These are phyloP conservation scores for Coccomyxa sp. DNA, from an alignment of 139 green algal genomes.

Conservation along the genomic window DNA sequence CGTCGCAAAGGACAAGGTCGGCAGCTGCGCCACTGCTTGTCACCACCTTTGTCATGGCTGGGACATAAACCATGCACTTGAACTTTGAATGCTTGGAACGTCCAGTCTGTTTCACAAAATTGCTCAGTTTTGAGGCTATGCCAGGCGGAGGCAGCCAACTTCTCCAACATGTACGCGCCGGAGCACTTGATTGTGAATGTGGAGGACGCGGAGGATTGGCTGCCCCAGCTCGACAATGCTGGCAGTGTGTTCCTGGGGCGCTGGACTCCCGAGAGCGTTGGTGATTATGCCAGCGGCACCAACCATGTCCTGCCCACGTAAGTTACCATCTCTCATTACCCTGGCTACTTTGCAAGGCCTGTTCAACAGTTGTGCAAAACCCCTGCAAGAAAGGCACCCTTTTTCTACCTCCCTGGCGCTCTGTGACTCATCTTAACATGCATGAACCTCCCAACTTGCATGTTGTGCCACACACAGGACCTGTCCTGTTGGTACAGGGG, in stretches of 20 bases:
- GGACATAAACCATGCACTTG: too few relatives aligned
- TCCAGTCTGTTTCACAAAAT: too few relatives aligned
- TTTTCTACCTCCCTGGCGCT: too few relatives aligned
- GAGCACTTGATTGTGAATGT: constrained; percentile 98
- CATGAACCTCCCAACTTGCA: background rate
- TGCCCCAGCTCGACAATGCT: constrained; percentile 83
- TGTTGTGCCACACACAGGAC: background rate
- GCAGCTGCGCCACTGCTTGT: too few relatives aligned
- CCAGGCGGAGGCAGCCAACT: constrained; percentile 66
- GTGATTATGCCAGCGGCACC: constrained; percentile 96
- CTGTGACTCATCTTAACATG: too few relatives aligned
- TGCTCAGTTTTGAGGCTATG: background rate
- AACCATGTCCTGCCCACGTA: constrained; percentile 96
- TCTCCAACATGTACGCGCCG: constrained; percentile 93
- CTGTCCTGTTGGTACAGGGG: background rate
- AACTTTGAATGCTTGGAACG: too few relatives aligned
- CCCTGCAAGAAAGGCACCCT: background rate
- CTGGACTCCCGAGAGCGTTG: constrained; percentile 93
- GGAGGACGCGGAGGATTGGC: constrained; percentile 80
- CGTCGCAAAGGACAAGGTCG: constrained; percentile 29
- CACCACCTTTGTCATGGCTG: too few relatives aligned
- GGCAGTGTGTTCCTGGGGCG: constrained; percentile 91
- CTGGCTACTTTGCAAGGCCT: too few relatives aligned
- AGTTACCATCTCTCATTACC: background rate
- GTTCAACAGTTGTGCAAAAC: background rate